Percentiles rank a stretch among this genome's conserved stretches.
These are phyloP conservation scores for Conidiobolus incongruus DNA, from an alignment of 371 early-diverging fungal species.

Conservation along the genomic window DNA sequence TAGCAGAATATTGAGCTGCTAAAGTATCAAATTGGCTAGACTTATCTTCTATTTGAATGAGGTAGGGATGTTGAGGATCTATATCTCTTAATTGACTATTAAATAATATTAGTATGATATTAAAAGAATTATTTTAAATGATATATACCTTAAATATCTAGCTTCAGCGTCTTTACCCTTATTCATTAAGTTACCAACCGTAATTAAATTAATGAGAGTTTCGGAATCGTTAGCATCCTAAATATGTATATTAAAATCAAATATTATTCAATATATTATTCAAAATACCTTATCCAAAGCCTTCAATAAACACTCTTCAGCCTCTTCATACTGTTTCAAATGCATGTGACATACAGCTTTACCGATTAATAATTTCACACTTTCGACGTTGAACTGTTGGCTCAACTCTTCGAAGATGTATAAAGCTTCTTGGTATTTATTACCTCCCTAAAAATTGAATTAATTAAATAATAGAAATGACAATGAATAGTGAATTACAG, in stretches of 20 bases:
- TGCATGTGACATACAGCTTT: conserved; percentile 73
- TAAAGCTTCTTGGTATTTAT: conserved; percentile 64
- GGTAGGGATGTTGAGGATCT: conserved; percentile 55
- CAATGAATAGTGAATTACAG: conserved; percentile 16
- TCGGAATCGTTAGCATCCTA: conserved; percentile 61
- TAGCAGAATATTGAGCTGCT: no score
- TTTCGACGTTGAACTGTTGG: conserved; percentile 43
- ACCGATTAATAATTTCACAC: conserved; percentile 49
- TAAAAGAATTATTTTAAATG: background rate
- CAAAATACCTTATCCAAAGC: conserved; percentile 41
- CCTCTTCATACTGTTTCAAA: conserved; percentile 62
- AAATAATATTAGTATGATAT: no score
- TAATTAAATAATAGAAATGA: conserved; percentile 1
- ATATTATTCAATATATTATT: background rate
- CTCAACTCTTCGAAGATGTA: conserved; percentile 88
- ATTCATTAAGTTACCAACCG: conserved; percentile 31
- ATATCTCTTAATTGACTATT: conserved; percentile 51
- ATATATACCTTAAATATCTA: conserved; percentile 35
- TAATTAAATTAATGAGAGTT: conserved; percentile 67
- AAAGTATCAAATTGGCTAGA: conserved; percentile 69
- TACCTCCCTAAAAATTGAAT: conserved; percentile 31
- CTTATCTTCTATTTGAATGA: conserved; percentile 54
- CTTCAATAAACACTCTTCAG: conserved; percentile 57
- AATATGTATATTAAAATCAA: background rate
- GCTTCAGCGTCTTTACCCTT: conserved; percentile 43